Conservation (phyloP, 1,284 basidiomycete genomes). For the Trichosporon asahii region DNA sequence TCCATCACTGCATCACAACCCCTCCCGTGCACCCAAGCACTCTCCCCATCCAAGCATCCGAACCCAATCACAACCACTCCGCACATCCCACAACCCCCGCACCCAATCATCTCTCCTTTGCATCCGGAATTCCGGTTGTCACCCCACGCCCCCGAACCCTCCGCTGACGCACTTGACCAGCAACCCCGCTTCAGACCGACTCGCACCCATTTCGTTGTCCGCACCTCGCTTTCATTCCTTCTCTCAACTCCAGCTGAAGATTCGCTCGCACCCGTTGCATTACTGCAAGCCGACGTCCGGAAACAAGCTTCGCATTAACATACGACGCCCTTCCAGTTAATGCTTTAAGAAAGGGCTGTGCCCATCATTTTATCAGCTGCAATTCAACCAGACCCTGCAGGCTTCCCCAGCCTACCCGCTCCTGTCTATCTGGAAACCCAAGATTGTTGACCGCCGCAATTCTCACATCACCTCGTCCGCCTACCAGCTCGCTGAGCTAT, state of each 20-base stretch:
- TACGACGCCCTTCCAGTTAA: neutral
- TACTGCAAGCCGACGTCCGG: neutral
- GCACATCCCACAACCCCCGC: neutral
- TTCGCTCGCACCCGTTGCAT: neutral
- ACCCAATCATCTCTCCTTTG: neutral
- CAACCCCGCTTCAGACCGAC: neutral
- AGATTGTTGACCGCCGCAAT: constrained; percentile 11
- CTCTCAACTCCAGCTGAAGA: neutral
- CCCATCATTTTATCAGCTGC: constrained; percentile 1
- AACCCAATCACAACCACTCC: neutral
- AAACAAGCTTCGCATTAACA: neutral
- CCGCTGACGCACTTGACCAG: constrained; percentile 1
- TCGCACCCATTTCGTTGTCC: neutral
- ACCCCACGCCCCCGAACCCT: neutral
- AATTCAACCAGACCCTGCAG: constrained; percentile 8
- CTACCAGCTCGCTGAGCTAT: constrained; percentile 1
- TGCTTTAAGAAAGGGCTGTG: neutral
- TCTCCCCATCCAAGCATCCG: constrained; percentile 1
- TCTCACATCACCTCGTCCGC: constrained; percentile 4
- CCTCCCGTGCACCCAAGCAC: neutral
- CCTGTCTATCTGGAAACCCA: constrained; percentile 3
- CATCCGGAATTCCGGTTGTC: constrained; percentile 8
- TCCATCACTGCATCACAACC: neutral
- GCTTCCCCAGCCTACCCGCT: constrained; percentile 4
- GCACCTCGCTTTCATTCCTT: neutral